Evolutionary conservation across 129 eudicot genomes (phyloP).

Genomic region (Artemisia argyi): DNA sequence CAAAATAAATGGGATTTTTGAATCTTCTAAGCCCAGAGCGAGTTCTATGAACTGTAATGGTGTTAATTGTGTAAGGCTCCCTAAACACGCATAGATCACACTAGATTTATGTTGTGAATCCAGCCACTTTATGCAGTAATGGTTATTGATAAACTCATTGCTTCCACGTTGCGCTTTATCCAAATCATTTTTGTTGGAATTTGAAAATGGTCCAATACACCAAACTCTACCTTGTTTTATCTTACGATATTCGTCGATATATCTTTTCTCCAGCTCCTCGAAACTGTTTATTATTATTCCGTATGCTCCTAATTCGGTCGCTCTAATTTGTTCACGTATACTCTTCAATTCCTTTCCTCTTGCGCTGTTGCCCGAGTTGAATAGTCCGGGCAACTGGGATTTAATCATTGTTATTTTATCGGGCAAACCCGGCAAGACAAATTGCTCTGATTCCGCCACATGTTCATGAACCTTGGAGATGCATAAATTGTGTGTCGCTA

Average conservation of each 20-base stretch:
- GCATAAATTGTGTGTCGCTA: conserved; percentile 31
- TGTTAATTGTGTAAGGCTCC: conserved; percentile 40
- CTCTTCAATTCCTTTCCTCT: not conserved
- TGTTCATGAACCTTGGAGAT: conserved; percentile 35
- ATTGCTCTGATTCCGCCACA: conserved; percentile 15
- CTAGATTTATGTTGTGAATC: conserved; percentile 29
- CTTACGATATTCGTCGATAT: conserved; percentile 34
- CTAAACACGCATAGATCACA: conserved; percentile 49
- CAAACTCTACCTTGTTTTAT: conserved; percentile 40
- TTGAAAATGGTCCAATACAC: conserved; percentile 57
- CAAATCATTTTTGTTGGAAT: conserved; percentile 37
- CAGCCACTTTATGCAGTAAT: conserved; percentile 41
- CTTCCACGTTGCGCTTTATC: conserved; percentile 52
- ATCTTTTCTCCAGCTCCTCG: conserved; percentile 45
- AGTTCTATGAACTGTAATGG: conserved; percentile 34
- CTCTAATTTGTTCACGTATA: conserved; percentile 25
- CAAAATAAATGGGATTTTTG: conserved; percentile 19
- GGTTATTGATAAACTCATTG: conserved; percentile 9
- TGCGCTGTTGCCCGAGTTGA: conserved; percentile 29
- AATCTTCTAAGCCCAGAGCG: conserved; percentile 39
- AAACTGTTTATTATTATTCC: conserved; percentile 50
- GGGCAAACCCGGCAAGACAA: conserved; percentile 47
- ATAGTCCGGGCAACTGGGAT: conserved; percentile 40
- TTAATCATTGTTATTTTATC: conserved; percentile 40
- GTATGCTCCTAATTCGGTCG: conserved; percentile 36